Evolutionary conservation across 1,284 basidiomycete genomes (phyloP), one percentile per base, ranked within the genome.

Genomic region (Ceratobasidium sp.): DNA sequence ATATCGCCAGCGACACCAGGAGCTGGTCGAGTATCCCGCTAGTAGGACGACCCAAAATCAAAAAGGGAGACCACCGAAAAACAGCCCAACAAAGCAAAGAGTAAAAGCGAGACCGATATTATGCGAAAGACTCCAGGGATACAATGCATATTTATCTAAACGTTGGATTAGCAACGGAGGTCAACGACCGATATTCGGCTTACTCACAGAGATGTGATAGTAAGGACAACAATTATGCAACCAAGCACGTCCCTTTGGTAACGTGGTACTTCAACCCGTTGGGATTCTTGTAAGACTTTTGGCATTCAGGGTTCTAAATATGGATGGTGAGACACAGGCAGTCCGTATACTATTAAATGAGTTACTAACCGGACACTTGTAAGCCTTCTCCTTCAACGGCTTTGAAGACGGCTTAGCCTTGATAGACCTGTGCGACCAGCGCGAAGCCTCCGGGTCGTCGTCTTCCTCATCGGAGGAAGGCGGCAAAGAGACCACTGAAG

Each of bases 201-300:
- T 19, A 53, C 50, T 62, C 49, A 62, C 60, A 64, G 49, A 64
- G 60, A 25, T 23, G 36, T 36, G 60, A 14, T 64, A 64, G 42
- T 53, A 25, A 54, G 30, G 46, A 62, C 60, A 62, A 59, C 56
- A 60, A 19, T 39, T 54, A 64, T 54, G 60, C 60, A 30, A 64
- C 60, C 21, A 64, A 64, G 52, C 70, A 71, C 27, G 70, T 71
- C 30, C 70, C 70, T 68, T 71, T 71, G 36, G 69, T 68, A 46
- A 71, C 53, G 46, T 71, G 70, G 39, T 71, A 71, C 53, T 70
- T 69, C 42, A 71, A 58, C 25, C 70, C 70, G 30, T 71, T 71
- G 21, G 70, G 70, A 53, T 71, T 71, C 60, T 69, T 69, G 69
- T 71, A 71, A 36, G 58, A 56, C 70, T 71, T 64, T 39, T 64